phyloP scores from a whole-genome alignment of 352 stramenopile genomes.

The Phytophthora citricola region DNA sequence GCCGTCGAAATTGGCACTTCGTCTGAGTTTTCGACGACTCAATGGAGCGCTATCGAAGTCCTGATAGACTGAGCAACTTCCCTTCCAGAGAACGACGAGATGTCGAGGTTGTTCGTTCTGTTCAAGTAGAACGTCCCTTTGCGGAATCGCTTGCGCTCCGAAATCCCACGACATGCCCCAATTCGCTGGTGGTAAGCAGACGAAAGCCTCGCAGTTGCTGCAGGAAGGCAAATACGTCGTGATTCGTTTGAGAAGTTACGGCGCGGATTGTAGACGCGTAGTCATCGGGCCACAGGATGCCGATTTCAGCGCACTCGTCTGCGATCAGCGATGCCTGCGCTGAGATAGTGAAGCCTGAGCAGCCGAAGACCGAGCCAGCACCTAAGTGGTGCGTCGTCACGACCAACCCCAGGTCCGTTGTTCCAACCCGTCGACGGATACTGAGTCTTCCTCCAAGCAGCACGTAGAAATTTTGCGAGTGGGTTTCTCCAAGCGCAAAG shows the following conservation, averaged over 20 bases:
- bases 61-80: conserved; percentile 69
- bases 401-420: conserved; percentile 54
- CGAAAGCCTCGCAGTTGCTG: conserved; percentile 72
- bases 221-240: conserved; percentile 71
- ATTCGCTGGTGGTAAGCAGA: conserved; percentile 63
- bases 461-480: conserved; percentile 77
- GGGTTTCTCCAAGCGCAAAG: conserved; percentile 61
- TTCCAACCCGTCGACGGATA: conserved; percentile 59
- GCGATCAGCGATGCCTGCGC: conserved; percentile 60
- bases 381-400: conserved; percentile 78
- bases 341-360: conserved; percentile 57
- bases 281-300: conserved; percentile 65
- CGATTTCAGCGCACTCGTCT: conserved; percentile 71
- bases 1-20: conserved; percentile 24
- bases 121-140: conserved; percentile 71
- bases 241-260: conserved; percentile 70
- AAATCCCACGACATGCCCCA: conserved; percentile 80
- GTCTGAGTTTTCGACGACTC: conserved; percentile 23
- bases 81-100: conserved; percentile 70
- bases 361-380: conserved; percentile 63
- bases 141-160: conserved; percentile 68
- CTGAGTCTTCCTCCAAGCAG: conserved; percentile 64
- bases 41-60: conserved; percentile 66
- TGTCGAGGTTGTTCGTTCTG: conserved; percentile 65
- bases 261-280: conserved; percentile 62